phyloP scores from a whole-genome alignment of 805 yeast genomes.

The Hagleromyces aurorensis region DNA sequence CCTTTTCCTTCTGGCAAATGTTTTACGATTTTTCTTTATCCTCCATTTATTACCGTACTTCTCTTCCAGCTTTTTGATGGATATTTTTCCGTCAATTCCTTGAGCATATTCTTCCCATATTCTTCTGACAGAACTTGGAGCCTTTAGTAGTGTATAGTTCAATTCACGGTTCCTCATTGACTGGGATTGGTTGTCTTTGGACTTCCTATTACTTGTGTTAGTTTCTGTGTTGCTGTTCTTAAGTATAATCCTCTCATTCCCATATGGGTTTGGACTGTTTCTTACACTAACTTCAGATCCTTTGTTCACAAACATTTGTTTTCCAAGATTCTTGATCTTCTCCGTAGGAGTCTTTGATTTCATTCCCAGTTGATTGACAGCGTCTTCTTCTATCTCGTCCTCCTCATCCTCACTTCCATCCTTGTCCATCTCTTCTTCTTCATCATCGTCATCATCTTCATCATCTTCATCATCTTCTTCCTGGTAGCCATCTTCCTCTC shows the following conservation, averaged over 20 bases:
- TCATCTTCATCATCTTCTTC: slow-evolving; percentile 19
- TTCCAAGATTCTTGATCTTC: slow-evolving; percentile 2
- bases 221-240: slow-evolving; percentile 1
- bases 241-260: neutral
- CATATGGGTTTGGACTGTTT: too few species aligned
- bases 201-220: neutral
- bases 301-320: too few species aligned
- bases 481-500: slow-evolving; percentile 10
- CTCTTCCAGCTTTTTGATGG: slow-evolving; percentile 35
- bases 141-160: slow-evolving; percentile 26
- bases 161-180: slow-evolving; percentile 7
- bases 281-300: too few species aligned
- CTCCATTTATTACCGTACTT: slow-evolving; percentile 38
- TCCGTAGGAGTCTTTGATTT: slow-evolving; percentile 1
- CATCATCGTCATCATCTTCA: slow-evolving; percentile 16
- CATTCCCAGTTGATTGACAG: slow-evolving; percentile 1
- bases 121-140: slow-evolving; percentile 29
- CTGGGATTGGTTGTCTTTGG: slow-evolving; percentile 1
- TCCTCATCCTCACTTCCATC: slow-evolving; percentile 11
- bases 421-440: slow-evolving; percentile 14
- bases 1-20: slow-evolving; percentile 31
- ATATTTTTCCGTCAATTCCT: slow-evolving; percentile 37
- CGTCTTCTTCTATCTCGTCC: slow-evolving; percentile 7
- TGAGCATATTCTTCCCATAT: slow-evolving; percentile 35
- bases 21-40: slow-evolving; percentile 30